Base-by-base conservation (phyloP, 2,329 filamentous ascomycete species). In the Zymoseptoria crescenta region DNA sequence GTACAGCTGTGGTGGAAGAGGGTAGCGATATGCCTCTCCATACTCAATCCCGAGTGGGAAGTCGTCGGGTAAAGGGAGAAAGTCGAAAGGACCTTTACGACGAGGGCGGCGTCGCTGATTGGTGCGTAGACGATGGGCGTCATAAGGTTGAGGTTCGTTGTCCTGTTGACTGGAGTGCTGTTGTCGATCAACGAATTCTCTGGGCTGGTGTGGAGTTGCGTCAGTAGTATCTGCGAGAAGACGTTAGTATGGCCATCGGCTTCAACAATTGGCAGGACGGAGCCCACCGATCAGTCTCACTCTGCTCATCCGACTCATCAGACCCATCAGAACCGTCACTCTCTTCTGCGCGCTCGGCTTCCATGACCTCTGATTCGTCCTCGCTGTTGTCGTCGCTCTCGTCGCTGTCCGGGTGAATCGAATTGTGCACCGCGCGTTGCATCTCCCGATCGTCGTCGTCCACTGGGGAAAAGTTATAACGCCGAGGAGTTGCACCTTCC, bases 221-320 rank as follows among this genome's bases (percentile, higher is more conserved):
- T 54, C 62, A 64, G 54, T 61, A 66, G 58, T 24, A 54, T 19
- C 45, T 6, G 27, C 7, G 19, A 1, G 52, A 66, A 57, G 66
- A 63, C 41, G 29, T n/a, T 52, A 54, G 45, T 29, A 35, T 29
- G 28, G 10, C 28, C 35, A 24, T 20, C 6, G 6, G 2, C 8
- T 5, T 35, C 24, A 8, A 49, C 45, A 30, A 58, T 53, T 50
- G 56, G 59, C 54, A 55, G 56, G 51, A 56, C 57, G 55, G 45
- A 57, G 58, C 65, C 62, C 61, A 68, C 67, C 67, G 67, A 61
- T 59, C 61, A 27, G 58, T 54, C 65, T 59, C 65, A 67, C 65
- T 65, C 55, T 62, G 56, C 52, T 62, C 58, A 30, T 59, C 60
- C 52, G 57, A 55, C 56, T 56, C 60, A 48, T 57, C 62, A 19